phyloP scores from a whole-genome alignment of 1,284 basidiomycete genomes.

The Malassezia sp. region DNA sequence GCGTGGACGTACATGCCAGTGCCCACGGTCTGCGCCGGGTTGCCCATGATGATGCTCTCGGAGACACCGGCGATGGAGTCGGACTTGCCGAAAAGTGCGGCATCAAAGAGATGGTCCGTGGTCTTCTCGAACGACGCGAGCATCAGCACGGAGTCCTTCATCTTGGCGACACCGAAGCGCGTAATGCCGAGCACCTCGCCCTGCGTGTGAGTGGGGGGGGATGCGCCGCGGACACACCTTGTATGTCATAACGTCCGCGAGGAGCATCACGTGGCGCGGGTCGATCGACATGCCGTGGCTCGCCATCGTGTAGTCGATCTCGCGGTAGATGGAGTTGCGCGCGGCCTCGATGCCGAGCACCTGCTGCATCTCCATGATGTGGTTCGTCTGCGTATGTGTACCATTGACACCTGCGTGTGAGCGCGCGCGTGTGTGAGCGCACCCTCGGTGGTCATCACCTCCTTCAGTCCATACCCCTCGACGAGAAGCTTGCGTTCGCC shows the following conservation, averaged over 20 bases:
- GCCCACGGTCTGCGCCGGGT: conserved; percentile 86
- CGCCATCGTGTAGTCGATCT: conserved; percentile 90
- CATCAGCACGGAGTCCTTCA: conserved; percentile 99
- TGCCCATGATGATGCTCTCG: conserved; percentile 99
- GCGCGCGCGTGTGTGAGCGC: no score
- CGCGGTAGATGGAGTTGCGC: conserved; percentile 82
- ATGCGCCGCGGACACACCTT: conserved; percentile 63
- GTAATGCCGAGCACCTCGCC: conserved; percentile 98
- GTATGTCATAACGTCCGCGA: conserved; percentile 98
- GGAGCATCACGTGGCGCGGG: conserved; percentile 93
- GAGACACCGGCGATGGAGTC: conserved; percentile 92
- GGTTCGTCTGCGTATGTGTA: conserved; percentile 83
- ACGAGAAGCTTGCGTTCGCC: conserved; percentile 40
- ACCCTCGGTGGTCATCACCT: conserved; percentile 97
- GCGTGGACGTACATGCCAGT: conserved; percentile 55
- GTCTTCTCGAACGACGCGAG: conserved; percentile 98
- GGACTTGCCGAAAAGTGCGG: conserved; percentile 87
- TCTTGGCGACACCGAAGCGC: conserved; percentile 98
- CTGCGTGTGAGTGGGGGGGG: conserved; percentile 50
- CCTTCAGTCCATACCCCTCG: conserved; percentile 88
- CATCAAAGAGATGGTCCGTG: conserved; percentile 96
- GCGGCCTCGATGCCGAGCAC: conserved; percentile 97
- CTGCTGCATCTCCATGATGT: conserved; percentile 87
- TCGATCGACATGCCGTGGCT: conserved; percentile 98
- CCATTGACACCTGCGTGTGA: no score